These are phyloP conservation scores for Penicillium angulare DNA, from an alignment of 495 filamentous ascomycete genomes.

Conservation along the genomic window DNA sequence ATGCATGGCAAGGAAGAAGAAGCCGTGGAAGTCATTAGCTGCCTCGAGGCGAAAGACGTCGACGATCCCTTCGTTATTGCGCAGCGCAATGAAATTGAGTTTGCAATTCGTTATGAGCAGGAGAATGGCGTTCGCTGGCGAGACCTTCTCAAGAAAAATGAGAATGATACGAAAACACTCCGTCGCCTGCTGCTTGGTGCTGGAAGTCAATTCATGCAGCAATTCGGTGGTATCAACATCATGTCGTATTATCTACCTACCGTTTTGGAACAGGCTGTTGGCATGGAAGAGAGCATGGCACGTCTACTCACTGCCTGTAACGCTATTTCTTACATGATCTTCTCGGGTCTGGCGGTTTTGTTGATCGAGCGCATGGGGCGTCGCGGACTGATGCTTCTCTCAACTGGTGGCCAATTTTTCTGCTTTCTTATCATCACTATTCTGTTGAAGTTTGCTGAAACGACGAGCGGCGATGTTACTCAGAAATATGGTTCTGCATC, in stretches of 20 bases:
- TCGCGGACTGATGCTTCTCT: constrained; percentile 53
- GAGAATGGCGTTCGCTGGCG: constrained; percentile 47
- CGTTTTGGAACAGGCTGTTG: constrained; percentile 51
- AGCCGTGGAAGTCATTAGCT: constrained; percentile 48
- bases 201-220: constrained; percentile 54
- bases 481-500: constrained; percentile 36
- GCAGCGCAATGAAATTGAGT: constrained; percentile 48
- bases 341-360: constrained; percentile 42
- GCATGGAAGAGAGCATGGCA: constrained; percentile 43
- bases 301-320: constrained; percentile 52
- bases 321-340: constrained; percentile 49
- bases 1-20: constrained; percentile 41
- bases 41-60: constrained; percentile 42
- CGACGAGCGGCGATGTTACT: constrained; percentile 15
- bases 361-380: constrained; percentile 52
- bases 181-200: constrained; percentile 50
- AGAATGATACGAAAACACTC: constrained; percentile 43
- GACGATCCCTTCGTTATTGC: constrained; percentile 48
- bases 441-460: constrained; percentile 45
- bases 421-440: constrained; percentile 59
- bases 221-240: constrained; percentile 50
- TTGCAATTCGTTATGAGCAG: constrained; percentile 46
- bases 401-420: constrained; percentile 41
- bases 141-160: constrained; percentile 41
- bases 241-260: constrained; percentile 48